These are phyloP conservation scores for Globisporangium takayamanum DNA, from an alignment of 352 stramenopile species.

Conservation along the genomic window DNA sequence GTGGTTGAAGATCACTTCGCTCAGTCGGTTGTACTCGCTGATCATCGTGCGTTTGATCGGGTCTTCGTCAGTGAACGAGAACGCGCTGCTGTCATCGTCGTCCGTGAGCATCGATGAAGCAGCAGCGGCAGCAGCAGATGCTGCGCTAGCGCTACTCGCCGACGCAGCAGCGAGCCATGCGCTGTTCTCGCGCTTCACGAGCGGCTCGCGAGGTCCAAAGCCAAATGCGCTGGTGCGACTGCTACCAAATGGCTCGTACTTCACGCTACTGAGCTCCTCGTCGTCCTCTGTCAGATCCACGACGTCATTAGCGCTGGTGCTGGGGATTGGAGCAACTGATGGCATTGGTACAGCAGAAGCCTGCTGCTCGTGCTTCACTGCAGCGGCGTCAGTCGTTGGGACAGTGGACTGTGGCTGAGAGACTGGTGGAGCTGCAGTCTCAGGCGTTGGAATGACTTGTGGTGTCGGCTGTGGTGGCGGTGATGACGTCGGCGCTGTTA, in stretches of 20 bases:
- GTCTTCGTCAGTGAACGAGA: conserved; percentile 26
- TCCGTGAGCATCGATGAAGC: neutral
- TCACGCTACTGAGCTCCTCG: conserved; percentile 2
- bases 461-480: too few relatives aligned
- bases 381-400: neutral
- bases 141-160: too few relatives aligned
- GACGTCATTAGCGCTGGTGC: conserved; percentile 1
- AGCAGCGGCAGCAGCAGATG: neutral
- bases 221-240: neutral
- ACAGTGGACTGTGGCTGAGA: neutral
- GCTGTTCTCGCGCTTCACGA: conserved; percentile 9
- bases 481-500: neutral
- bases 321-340: conserved; percentile 12
- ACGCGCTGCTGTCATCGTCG: conserved; percentile 13
- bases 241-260: conserved; percentile 3
- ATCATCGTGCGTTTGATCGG: conserved; percentile 45
- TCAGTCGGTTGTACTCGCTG: conserved; percentile 51
- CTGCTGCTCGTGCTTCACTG: neutral
- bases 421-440: too few relatives aligned
- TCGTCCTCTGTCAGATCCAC: conserved; percentile 30
- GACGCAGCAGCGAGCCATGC: conserved; percentile 9
- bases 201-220: neutral
- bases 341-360: conserved; percentile 13
- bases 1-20: conserved; percentile 32
- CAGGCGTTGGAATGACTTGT: too few relatives aligned